Evolutionary conservation across 257 asterid species (phyloP).

Genomic region (Solanum arcanum): DNA sequence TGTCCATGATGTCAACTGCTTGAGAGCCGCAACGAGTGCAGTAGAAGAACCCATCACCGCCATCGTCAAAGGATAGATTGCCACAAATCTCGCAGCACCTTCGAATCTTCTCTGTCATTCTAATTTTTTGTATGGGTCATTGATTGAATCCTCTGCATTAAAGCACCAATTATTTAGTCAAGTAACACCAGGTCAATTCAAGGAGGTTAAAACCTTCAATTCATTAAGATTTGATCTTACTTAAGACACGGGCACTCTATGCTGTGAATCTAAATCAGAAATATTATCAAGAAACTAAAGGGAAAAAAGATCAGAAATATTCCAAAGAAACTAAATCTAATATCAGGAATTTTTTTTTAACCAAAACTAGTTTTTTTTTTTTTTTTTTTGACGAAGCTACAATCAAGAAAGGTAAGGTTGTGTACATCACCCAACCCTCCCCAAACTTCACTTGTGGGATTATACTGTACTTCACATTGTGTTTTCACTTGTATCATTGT

Average conservation of each 20-base stretch:
- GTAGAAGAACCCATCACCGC: slow-evolving; percentile 49
- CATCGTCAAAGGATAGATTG: slow-evolving; percentile 11
- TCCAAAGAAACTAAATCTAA: not conserved
- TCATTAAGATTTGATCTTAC: not conserved
- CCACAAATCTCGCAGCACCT: slow-evolving; percentile 39
- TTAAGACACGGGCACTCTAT: not conserved
- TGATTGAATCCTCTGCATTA: not conserved
- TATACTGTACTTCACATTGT: not conserved
- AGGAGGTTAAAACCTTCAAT: not conserved
- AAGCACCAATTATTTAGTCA: not conserved
- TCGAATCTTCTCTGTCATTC: not conserved
- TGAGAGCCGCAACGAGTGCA: slow-evolving; percentile 41
- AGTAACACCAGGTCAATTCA: not conserved
- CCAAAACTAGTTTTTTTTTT: not conserved
- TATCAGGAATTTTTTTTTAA: not conserved
- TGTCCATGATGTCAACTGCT: slow-evolving; percentile 45
- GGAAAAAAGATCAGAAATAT: not conserved
- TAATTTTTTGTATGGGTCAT: not conserved
- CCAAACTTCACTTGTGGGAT: not conserved
- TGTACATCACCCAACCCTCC: not conserved
- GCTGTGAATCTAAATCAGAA: not conserved
- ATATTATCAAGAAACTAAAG: not conserved
- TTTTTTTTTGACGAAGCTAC: not conserved
- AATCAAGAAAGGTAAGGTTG: not conserved
- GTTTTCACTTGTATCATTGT: not conserved